Evolutionary conservation across 2,329 filamentous ascomycete species (phyloP), one percentile per base, ranked within the genome.

Genomic region (Fusarium oxysporum): DNA sequence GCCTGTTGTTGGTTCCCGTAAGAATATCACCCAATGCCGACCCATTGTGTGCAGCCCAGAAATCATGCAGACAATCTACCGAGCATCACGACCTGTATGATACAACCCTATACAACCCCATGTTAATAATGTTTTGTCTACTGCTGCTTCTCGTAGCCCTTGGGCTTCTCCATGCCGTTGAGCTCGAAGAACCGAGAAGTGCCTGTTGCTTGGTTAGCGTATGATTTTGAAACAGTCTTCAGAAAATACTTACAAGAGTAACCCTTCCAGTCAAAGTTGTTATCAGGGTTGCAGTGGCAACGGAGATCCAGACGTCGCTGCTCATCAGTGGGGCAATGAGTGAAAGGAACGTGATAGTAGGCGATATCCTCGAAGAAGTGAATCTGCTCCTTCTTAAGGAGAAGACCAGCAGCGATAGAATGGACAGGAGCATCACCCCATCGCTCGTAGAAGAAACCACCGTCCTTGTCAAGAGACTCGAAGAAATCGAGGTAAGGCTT

Each of bases 291-390:
- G 85, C 96, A 99, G 83, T 95, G 92, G 83, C 96, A 99, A 81
- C 93, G 95, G 75, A 96, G 90, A 75, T 97, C 92, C 62, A 95
- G 83, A 73, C 95, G 91, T 60, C 89, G 90, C 84, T 97, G 89
- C 84, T 98, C 94, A 61, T 92, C 93, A 1, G 95, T 97, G 5
- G 96, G 96, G 83, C 96, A 99, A 84, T 99, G 96, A 8, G 95
- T 98, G 82, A 99, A 99, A 28, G 96, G 96, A 30, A 98, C 93
- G 81, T 99, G 96, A 84, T 95, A 98, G 84, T 99, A 99, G 67
- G 94, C 96, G 78, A 99, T 99, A 80, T 99, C 96, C 83, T 99
- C 94, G 87, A 98, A 99, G 86, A 99, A 99, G 83, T 99, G 96
- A 71, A 99, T 91, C 82, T 99, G 92, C 55, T 96, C 93, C 86